These are phyloP conservation scores for Globisporangium polare DNA, from an alignment of 352 stramenopile species.

Conservation along the genomic window DNA sequence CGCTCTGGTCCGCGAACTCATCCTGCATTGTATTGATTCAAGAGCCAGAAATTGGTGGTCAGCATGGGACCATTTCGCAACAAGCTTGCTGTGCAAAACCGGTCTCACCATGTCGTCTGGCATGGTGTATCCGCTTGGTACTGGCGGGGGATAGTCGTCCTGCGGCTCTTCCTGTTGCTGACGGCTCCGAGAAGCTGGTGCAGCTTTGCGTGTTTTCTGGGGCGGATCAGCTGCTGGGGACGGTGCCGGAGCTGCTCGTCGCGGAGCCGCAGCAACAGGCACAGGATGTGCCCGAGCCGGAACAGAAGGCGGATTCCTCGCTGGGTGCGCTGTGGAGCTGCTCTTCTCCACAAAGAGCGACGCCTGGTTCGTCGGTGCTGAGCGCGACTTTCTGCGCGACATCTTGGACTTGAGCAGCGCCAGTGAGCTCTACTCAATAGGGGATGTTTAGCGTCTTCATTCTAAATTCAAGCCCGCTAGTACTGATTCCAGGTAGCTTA, in stretches of 20 bases:
- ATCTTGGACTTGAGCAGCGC: slow-evolving; percentile 81
- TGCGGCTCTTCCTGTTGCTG: slow-evolving; percentile 29
- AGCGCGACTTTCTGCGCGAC: slow-evolving; percentile 66
- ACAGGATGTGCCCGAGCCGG: slow-evolving; percentile 17
- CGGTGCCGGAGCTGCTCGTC: slow-evolving; percentile 7
- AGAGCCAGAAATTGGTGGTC: background rate
- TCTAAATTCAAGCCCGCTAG: background rate
- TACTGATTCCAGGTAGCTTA: too few relatives aligned
- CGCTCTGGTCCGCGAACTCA: slow-evolving; percentile 42
- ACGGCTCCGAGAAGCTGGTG: slow-evolving; percentile 2
- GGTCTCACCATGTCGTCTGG: slow-evolving; percentile 28
- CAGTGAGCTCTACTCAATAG: slow-evolving; percentile 50
- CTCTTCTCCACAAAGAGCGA: slow-evolving; percentile 67
- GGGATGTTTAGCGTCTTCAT: background rate
- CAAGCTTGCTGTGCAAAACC: background rate
- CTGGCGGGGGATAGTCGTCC: slow-evolving; percentile 32
- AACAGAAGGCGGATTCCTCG: slow-evolving; percentile 7
- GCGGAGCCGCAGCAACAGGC: slow-evolving; percentile 6
- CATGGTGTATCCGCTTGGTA: slow-evolving; percentile 35
- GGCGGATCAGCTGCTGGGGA: slow-evolving; percentile 12
- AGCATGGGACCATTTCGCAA: background rate
- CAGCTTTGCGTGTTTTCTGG: slow-evolving; percentile 13
- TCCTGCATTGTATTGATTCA: slow-evolving; percentile 29
- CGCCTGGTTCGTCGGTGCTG: slow-evolving; percentile 60
- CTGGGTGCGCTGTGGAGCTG: slow-evolving; percentile 21